Evolutionary conservation across 345 rosid species (phyloP), one percentile per base, ranked within the genome.

Genomic region (Brassica incana): DNA sequence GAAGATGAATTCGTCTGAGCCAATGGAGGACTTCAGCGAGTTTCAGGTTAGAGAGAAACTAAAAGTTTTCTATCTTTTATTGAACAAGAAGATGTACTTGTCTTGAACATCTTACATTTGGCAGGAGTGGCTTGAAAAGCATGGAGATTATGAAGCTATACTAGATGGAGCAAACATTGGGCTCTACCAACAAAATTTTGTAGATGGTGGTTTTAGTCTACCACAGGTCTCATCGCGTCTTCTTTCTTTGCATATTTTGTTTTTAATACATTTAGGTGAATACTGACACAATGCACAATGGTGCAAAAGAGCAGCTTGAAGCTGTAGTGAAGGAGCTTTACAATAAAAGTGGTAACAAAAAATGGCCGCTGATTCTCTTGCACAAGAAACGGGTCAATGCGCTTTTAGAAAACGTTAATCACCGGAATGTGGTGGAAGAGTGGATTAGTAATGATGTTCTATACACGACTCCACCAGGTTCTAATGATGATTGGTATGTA

Each of bases 101-200:
- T 48, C 29, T 64, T 25, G 52, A 29, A 32, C 9, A 33, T 65
- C 5, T 3, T 66, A 1, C 8, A 18, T 20, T 27, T 73, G 56
- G 2, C 56, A 95, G 97, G 89, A 85, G 59, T 91, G 95, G 99
- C 87, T 95, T 77, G 87, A 84, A 9, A 83, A 84, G 63, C 86
- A 88, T 86, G 85, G 81, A 67, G 81, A 75, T 65, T 91, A 86
- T 74, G 90, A 91, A 77, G 92, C 97, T 85, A 85, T 95, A 73
- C 82, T 90, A 8, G 97, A 95, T 87, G 97, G 93, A 78, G 98
- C 97, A 80, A 94, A 94, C 85, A 76, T 94, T 80, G 97, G 97
- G 6, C 92, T 94, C 69, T 90, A 87, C 82, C 95, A 91, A 77
- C 98, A 94, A 78, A 92, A 94, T 81, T 94, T 91, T 82, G 87